Conservation (phyloP, 192 early-diverging fungal species). For the Linnemannia hyalina region DNA sequence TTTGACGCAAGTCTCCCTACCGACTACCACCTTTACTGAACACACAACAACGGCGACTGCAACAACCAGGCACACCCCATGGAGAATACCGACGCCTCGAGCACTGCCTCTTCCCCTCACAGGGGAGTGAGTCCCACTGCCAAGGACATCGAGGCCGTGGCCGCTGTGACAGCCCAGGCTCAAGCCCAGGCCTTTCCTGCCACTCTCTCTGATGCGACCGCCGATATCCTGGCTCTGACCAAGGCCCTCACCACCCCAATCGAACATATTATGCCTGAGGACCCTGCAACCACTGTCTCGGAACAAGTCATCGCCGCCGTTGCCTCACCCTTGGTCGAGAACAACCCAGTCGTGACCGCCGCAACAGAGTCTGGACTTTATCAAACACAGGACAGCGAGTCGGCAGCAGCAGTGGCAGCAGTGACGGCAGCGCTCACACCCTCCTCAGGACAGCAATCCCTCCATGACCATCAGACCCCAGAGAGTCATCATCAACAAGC, state of each 20-base stretch:
- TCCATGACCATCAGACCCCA: background rate
- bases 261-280: background rate
- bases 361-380: background rate
- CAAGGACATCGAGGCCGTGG: constrained; percentile 19
- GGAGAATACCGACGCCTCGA: background rate
- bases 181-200: constrained; percentile 10
- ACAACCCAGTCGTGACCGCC: background rate
- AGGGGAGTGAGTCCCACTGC: background rate
- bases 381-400: background rate
- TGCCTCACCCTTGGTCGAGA: constrained; percentile 4
- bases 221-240: constrained; percentile 12
- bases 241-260: constrained; percentile 23
- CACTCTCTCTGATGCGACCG: constrained; percentile 6
- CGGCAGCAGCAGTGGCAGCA: constrained; percentile 8
- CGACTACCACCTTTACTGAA: background rate
- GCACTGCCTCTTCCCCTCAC: background rate
- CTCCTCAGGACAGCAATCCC: background rate
- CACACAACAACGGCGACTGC: constrained; percentile 6
- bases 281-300: background rate
- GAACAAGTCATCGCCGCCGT: constrained; percentile 11
- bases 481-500: background rate
- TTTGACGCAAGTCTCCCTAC: background rate
- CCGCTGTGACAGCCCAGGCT: constrained; percentile 13
- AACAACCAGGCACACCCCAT: background rate
- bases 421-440: constrained; percentile 6